phyloP scores from a whole-genome alignment of 768 basidiomycete genomes.

The Strobilomyces confusus region DNA sequence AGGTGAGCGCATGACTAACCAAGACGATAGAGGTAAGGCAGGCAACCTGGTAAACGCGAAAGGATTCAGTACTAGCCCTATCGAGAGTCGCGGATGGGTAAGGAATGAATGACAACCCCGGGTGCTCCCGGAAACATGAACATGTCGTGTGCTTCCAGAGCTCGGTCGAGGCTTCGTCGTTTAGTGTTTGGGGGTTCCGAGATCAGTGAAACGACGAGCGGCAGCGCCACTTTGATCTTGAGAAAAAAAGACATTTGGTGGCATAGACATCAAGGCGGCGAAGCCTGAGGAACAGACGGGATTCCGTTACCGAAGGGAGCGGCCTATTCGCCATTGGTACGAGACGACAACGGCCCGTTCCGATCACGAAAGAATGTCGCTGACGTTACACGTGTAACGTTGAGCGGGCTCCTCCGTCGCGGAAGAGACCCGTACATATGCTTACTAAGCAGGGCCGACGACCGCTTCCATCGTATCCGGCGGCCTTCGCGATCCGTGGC shows the following conservation, averaged over 20 bases:
- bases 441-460: constrained; percentile 14
- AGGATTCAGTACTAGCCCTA: not conserved
- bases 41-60: not conserved
- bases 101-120: not conserved
- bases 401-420: constrained; percentile 11
- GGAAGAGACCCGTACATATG: not conserved
- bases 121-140: too few relatives aligned
- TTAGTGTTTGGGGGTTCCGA: constrained; percentile 5
- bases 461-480: not conserved
- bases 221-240: constrained; percentile 7
- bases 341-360: not conserved
- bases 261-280: not conserved
- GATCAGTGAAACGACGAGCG: constrained; percentile 8
- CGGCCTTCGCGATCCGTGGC: constrained; percentile 1
- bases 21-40: not conserved
- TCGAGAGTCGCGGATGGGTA: not conserved
- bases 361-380: not conserved
- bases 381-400: constrained; percentile 31
- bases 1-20: not conserved
- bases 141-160: not conserved
- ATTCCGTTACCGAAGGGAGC: not conserved
- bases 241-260: not conserved
- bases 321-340: constrained; percentile 2
- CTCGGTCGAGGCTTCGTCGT: not conserved
- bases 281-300: not conserved